Base-by-base conservation (phyloP, 805 yeast species). In the Hagleromyces aurorensis region DNA sequence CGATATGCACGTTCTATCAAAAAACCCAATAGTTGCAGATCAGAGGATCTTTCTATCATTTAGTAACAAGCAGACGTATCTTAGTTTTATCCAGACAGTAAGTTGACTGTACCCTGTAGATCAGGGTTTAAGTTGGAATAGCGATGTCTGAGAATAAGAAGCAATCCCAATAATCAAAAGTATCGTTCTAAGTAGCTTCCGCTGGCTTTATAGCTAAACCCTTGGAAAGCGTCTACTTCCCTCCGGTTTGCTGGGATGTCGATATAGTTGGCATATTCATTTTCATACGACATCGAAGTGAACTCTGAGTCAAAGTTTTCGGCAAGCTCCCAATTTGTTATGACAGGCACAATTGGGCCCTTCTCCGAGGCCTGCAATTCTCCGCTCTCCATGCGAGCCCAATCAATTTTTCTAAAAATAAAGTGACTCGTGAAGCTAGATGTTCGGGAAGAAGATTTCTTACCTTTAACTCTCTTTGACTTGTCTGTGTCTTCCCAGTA, bases 261-360 rank as follows among this genome's bases (percentile, higher is more conserved):
- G 25, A 32, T 23, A 12, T 16, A 20, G 11, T 16, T 19, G 26
- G n/a, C 32, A 14, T 46, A 48, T n/a, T 30, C 36, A 18, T 45
- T 41, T n/a, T 47, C 52, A 24, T 76, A 63, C 21, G 67, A 66
- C 78, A 82, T 68, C 6, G 67, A 68, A 0, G 95, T 85, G 57
- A 85, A 85, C 36, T 81, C 87, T 7, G 67, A 57, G 39, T 83
- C 84, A 50, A 85, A 85, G 47, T 85, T 85, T 50, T 85, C 95
- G 0, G 95, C 95, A 32, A 80, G 50, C 25, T 66, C 76, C 14
- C 93, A 89, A 47, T 84, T 76, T 0, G 93, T 80, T 23, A 86
- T 72, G 5, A 83, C 57, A 1, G 96, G 95, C n/a, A 75, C 60
- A 19, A 85, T 78, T 1, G 96, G 95, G 2, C 94, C 93, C 30